Evolutionary conservation across 179 eudicot species (phyloP), one percentile per base, ranked within the genome.

Genomic region (Beta macrorhiza): DNA sequence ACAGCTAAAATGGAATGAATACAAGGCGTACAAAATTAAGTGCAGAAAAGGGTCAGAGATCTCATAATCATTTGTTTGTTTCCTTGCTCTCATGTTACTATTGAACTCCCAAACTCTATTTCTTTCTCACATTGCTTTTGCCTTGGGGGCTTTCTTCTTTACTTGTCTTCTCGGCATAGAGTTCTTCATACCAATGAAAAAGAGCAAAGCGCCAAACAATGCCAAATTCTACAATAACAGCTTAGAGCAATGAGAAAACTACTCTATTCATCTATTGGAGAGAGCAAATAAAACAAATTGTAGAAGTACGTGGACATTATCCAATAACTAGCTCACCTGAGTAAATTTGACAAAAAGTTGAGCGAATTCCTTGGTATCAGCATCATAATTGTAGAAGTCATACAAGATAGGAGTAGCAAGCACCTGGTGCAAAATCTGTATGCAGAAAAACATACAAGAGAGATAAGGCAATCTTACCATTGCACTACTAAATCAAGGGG

Each of bases 161-260:
- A 73, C 52, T 58, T 83, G 83, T 80, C 95, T 87, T 88, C 91
- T 89, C 5, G 93, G 92, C 85, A 88, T 85, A 10, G 94, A 92
- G 86, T 92, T 93, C 87, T 92, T 95, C 98, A 95, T 95, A 82
- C 98, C 98, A 72, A 95, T 88, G 87, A 91, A 95, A 77, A 92
- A 95, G 49, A 92, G 88, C 78, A 95, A 75, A 25, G 94, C 99
- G 45, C 99, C 99, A 49, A 89, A 80, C 57, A 90, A 71, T 67
- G 97, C 95, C 93, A 95, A 79, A 81, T 71, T 88, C 99, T 95
- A 90, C 81, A 85, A 51, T 78, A 80, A 29, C 37, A 78, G 14
- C 44, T 2, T 6, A 70, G 25, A 49, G 58, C 55, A 47, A 64
- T n/a, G 74, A 79, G 56, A 42, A 80, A 71, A 51, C 47, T 58